Conservation (phyloP, 139 green algal genomes). For the Chlamydomonas applanata region DNA sequence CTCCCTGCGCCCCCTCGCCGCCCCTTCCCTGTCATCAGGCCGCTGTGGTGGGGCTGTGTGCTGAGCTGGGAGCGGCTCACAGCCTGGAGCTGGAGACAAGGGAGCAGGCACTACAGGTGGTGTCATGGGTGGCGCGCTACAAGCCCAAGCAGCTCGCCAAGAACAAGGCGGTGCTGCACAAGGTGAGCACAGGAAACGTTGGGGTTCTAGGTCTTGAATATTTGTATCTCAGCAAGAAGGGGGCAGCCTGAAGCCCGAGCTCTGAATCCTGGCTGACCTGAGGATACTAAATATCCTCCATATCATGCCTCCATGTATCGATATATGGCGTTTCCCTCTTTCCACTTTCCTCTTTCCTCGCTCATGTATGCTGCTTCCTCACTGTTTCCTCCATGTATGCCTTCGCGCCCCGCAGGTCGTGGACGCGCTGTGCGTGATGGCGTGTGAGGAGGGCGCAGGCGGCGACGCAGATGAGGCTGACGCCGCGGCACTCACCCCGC, state of each 20-base stretch:
- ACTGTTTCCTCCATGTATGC: no score
- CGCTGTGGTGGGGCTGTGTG: conserved; percentile 48
- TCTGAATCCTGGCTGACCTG: no score
- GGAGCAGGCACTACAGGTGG: conserved; percentile 52
- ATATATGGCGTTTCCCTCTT: no score
- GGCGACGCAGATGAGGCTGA: conserved; percentile 19
- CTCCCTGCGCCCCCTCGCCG: no score
- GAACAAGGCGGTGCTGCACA: conserved; percentile 46
- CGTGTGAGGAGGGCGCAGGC: conserved; percentile 41
- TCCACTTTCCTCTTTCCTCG: no score
- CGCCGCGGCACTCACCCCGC: conserved; percentile 15
- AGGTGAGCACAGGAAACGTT: neutral
- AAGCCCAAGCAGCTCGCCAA: conserved; percentile 74
- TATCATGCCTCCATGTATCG: no score
- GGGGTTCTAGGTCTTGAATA: no score
- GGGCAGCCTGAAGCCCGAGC: no score
- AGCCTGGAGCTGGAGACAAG: conserved; percentile 49
- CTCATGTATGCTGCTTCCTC: no score
- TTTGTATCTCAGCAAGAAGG: no score
- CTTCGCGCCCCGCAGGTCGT: conserved; percentile 45
- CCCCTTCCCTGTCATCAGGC: neutral
- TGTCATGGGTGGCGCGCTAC: neutral
- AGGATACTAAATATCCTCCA: no score
- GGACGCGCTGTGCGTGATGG: conserved; percentile 54
- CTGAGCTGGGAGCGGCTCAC: conserved; percentile 40